Conservation (phyloP, 2,329 filamentous ascomycete genomes). For the Diaporthe velutina region DNA sequence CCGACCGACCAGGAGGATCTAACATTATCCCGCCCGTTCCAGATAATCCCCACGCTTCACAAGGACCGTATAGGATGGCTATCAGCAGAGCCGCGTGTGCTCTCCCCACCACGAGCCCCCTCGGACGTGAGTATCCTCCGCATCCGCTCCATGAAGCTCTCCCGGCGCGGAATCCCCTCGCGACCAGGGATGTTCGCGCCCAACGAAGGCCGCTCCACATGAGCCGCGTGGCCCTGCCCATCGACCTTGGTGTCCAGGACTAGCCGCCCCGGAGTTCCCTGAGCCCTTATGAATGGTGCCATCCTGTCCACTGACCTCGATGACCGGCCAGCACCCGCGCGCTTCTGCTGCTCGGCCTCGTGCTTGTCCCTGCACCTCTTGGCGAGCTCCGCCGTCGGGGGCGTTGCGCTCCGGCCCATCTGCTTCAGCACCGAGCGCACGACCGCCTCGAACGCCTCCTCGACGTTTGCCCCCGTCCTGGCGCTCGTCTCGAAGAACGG, state of each 20-base stretch:
- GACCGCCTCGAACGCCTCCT: conserved; percentile 65
- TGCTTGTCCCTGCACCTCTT: conserved; percentile 1
- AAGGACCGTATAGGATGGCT: neutral
- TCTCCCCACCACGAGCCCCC: neutral
- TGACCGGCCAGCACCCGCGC: neutral
- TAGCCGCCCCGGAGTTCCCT: neutral
- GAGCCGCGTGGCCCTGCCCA: neutral
- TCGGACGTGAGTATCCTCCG: neutral
- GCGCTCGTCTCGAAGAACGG: conserved; percentile 81
- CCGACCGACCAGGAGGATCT: neutral
- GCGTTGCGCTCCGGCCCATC: conserved; percentile 36
- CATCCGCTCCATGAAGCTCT: conserved; percentile 13
- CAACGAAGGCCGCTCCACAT: neutral
- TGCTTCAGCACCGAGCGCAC: conserved; percentile 44
- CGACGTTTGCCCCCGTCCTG: conserved; percentile 77
- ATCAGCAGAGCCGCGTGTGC: neutral
- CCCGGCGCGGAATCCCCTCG: neutral
- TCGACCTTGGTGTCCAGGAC: neutral
- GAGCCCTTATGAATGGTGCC: too few species aligned
- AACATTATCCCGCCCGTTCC: neutral
- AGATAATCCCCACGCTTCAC: neutral
- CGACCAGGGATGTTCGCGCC: neutral
- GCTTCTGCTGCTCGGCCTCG: conserved; percentile 20
- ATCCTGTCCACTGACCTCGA: neutral
- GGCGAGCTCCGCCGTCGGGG: neutral